These are phyloP conservation scores for Tephrocybe sp. DNA, from an alignment of 768 basidiomycete genomes.

Conservation along the genomic window DNA sequence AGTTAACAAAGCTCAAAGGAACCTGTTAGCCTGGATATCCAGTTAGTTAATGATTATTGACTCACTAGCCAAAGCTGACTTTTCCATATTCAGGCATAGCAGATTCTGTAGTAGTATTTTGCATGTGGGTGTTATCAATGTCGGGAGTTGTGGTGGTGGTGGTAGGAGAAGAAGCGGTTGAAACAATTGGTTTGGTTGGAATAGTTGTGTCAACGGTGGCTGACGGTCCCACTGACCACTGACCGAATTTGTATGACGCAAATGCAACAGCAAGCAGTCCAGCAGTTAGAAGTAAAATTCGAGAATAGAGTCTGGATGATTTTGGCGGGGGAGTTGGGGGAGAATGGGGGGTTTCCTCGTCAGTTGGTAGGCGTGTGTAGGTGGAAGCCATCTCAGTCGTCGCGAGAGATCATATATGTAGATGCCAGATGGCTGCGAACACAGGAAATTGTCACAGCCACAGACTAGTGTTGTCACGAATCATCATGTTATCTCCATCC, in stretches of 20 bases:
- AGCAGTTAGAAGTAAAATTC: conserved; percentile 32
- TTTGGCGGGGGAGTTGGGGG: conserved; percentile 18
- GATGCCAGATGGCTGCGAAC: conserved; percentile 1
- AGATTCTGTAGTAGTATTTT: conserved; percentile 17
- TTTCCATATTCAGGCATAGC: conserved; percentile 50
- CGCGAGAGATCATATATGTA: conserved; percentile 4
- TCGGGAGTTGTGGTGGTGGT: conserved; percentile 6
- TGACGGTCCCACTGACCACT: conserved; percentile 30
- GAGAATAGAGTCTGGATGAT: conserved; percentile 24
- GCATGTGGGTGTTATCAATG: conserved; percentile 3
- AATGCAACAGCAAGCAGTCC: conserved; percentile 38
- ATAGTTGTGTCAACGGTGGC: conserved; percentile 7
- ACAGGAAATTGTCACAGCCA: background rate
- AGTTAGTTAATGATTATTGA: conserved; percentile 16
- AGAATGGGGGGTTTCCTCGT: conserved; percentile 23
- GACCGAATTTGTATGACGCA: conserved; percentile 42
- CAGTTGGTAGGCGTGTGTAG: conserved; percentile 16
- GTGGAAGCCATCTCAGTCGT: conserved; percentile 20
- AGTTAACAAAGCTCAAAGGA: conserved; percentile 68
- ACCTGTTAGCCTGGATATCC: conserved; percentile 9
- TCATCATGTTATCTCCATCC: background rate
- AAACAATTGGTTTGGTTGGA: background rate
- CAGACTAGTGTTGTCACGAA: background rate
- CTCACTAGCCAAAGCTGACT: conserved; percentile 82
- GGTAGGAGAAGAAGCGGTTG: conserved; percentile 5